Conservation (phyloP, 495 filamentous ascomycete species). For the Aspergillus biplanus region DNA sequence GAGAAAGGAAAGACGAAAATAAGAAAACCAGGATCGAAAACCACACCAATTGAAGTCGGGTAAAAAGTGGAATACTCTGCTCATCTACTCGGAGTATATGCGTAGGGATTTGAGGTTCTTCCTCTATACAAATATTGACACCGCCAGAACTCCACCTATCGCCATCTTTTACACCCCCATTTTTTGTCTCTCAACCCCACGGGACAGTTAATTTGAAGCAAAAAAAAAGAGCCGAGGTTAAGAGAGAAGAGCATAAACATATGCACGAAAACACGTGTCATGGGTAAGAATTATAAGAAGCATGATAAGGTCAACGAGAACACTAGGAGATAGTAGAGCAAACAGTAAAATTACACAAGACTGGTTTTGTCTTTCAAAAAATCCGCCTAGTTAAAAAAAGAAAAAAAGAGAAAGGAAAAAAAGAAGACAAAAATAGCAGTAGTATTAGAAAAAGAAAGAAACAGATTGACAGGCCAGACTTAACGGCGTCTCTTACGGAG, state of each 20-base stretch:
- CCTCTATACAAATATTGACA: no score
- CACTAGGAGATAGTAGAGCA: conserved; percentile 5
- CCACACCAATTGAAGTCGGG: background rate
- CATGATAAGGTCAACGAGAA: conserved; percentile 8
- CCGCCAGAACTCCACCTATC: background rate
- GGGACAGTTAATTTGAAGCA: background rate
- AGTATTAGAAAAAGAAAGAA: background rate
- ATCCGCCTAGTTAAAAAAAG: background rate
- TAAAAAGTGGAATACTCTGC: background rate
- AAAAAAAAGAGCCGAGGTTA: background rate
- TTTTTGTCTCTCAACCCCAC: background rate
- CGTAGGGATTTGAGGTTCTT: no score
- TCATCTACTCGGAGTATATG: no score
- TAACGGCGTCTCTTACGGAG: conserved; percentile 47
- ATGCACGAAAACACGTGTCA: background rate
- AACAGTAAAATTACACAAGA: conserved; percentile 11
- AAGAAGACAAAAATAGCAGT: background rate
- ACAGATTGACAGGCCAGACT: background rate
- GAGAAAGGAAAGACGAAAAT: background rate
- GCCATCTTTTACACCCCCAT: background rate
- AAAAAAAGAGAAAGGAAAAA: background rate
- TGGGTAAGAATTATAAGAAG: conserved; percentile 8
- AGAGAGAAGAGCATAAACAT: background rate
- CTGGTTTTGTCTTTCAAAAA: conserved; percentile 8
- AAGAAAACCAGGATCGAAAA: background rate